Base-by-base conservation (phyloP, 2,329 filamentous ascomycete species). In the Chlorencoelia australis region DNA sequence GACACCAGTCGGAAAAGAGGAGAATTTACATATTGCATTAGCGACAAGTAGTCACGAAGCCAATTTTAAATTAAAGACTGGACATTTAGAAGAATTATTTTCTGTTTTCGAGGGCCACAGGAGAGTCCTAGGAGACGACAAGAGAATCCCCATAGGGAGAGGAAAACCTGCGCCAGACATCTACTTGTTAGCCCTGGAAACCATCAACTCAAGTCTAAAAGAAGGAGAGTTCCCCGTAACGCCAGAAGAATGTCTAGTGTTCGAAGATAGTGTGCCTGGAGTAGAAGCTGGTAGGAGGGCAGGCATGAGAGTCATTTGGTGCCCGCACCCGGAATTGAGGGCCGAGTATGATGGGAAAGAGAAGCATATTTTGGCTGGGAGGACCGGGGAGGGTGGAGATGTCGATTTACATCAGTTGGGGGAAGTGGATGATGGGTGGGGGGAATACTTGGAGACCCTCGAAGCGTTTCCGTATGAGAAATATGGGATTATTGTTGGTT, bases 121-220 rank as follows among this genome's bases (percentile, higher is more conserved):
- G 40, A 74, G 79, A 30, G 80, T 98, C 0, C 64, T 94, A 1
- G 91, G 91, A 8, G 91, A 98, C 54, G 89, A 98, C 57, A 55
- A 66, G 5, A 72, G 91, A 33, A 83, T 98, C 48, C 65, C 71
- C 1, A 61, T 69, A 3, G 89, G 89, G 0, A 67, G 86, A n/a
- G 91, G 91, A 9, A 98, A 98, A 62, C 91, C 91, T 0, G 71
- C 89, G 20, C 91, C 89, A 0, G 89, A 98, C 61, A 98, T 98
- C 49, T 96, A 94, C 60, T 64, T 93, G 7, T 67, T 96, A 1
- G 89, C 91, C 0, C 66, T 98, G 37, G 68, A 82, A 59, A 83
- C 79, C 3, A 80, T 98, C 57, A 98, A 98, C 60, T 73, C 74
- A 28, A 75, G 75, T 11, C 66, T 93, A 5, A 64, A 67, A 0